Evolutionary conservation across 148 eudicot species (phyloP).

Genomic region (Persicaria maculosa): DNA sequence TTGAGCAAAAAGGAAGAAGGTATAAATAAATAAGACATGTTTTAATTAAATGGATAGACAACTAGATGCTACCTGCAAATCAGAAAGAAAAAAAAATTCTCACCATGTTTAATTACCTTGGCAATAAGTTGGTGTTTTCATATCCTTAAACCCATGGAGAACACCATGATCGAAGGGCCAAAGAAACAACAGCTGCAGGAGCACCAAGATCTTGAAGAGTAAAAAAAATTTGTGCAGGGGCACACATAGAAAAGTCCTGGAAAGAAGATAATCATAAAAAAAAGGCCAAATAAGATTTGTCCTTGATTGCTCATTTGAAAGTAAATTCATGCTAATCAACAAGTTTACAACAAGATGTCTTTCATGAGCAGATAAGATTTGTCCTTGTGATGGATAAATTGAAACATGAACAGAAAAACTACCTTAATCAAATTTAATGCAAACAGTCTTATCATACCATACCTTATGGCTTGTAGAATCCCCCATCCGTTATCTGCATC

Average conservation of each 20-base stretch:
- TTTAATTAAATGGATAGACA: neutral
- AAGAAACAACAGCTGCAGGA: slow-evolving; percentile 85
- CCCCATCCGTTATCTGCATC: too few relatives aligned
- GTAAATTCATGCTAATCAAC: neutral
- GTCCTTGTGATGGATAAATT: too few relatives aligned
- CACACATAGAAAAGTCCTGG: slow-evolving; percentile 80
- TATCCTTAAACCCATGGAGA: slow-evolving; percentile 95
- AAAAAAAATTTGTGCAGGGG: slow-evolving; percentile 69
- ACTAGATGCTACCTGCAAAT: neutral
- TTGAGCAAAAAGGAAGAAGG: neutral
- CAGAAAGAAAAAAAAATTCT: neutral
- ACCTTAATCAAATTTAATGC: too few relatives aligned
- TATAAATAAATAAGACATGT: neutral
- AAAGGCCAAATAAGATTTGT: neutral
- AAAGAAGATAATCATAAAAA: neutral
- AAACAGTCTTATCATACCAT: too few relatives aligned
- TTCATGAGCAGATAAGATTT: too few relatives aligned
- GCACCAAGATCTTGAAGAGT: slow-evolving; percentile 87
- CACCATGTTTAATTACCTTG: slow-evolving; percentile 43
- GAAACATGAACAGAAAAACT: too few relatives aligned
- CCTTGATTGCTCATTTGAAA: too few relatives aligned
- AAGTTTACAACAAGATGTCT: neutral
- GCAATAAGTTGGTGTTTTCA: slow-evolving; percentile 86
- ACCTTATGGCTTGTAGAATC: too few relatives aligned
- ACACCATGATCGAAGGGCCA: slow-evolving; percentile 97